Base-by-base conservation (phyloP, 176 grass and related monocot species). In the Tuctoria greenei region DNA sequence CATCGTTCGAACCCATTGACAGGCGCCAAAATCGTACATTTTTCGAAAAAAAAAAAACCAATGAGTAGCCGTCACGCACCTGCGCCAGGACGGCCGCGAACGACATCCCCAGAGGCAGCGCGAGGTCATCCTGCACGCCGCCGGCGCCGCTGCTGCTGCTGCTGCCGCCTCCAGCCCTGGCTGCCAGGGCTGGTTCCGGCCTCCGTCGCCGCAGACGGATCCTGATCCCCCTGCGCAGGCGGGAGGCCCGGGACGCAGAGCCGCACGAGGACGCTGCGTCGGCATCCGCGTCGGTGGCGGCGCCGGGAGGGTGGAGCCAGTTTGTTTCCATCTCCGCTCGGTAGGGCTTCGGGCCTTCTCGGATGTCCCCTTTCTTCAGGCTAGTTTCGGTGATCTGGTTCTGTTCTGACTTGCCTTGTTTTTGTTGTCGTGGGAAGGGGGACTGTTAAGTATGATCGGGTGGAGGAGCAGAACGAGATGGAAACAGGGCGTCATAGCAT, bases 81-180 rank as follows among this genome's bases (percentile, higher is more conserved):
- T 92, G 84, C 13, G 85, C 75, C 26, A 98, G 62, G 51, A 98
- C 89, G 51, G 95, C 91, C 5, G 89, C 91, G 69, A 95, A 95
- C 0, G 91, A 92, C 89, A 98, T 95, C 16, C 95, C 91, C n/a
- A 95, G 76, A 20, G 95, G 91, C 66, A 98, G 84, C 25, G 88
- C 91, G 50, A 98, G 84, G 74, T 95, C 86, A 13, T 86, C 86
- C 66, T 84, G 69, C 1, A 62, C n/a, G 17, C 38, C 71, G 20
- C 41, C 72, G 17, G 61, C 64, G 6, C 55, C 70, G 47, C 42
- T 58, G 2, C 9, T 39, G 38, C 38, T 39, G 38, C 38, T 15
- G 1, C 8, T 20, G 1, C 61, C 66, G n/a, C 66, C 40, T 0
- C 55, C 54, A 1, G 17, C 44, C 49, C 11, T 25, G 24, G 69